Evolutionary conservation across 495 filamentous ascomycete genomes (phyloP).

Genomic region (Immersiella caudata): DNA sequence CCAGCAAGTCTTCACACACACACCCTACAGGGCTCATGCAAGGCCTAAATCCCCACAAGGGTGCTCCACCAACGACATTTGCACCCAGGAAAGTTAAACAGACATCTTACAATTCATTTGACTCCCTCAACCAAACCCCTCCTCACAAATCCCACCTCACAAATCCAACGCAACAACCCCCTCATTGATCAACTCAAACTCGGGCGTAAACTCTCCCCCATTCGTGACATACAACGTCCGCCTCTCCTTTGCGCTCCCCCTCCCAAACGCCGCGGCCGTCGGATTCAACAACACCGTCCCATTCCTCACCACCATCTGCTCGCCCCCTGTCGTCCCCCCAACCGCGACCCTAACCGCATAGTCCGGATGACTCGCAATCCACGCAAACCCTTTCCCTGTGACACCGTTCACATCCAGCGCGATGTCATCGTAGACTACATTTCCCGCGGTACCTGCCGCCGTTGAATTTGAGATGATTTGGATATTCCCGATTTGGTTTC

Average conservation of each 20-base stretch:
- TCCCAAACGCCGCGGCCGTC: conserved; percentile 25
- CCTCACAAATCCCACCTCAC: not conserved
- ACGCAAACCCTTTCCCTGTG: not conserved
- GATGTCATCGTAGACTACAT: conserved; percentile 30
- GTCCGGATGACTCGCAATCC: conserved; percentile 25
- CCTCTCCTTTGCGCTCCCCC: conserved; percentile 18
- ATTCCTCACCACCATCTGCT: conserved; percentile 21
- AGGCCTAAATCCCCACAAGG: too few relatives aligned
- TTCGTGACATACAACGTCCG: conserved; percentile 29
- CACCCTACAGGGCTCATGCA: too few relatives aligned
- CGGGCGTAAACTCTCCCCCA: conserved; percentile 26
- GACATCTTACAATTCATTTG: too few relatives aligned
- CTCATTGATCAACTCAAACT: conserved; percentile 23
- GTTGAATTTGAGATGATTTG: conserved; percentile 23
- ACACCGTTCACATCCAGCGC: conserved; percentile 15
- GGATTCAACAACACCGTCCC: conserved; percentile 25
- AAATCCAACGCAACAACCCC: conserved; percentile 25
- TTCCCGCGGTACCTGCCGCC: conserved; percentile 3
- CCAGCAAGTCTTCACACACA: too few relatives aligned
- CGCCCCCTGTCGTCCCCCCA: not conserved
- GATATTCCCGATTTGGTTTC: conserved; percentile 21
- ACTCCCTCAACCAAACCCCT: too few relatives aligned
- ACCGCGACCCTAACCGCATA: conserved; percentile 20
- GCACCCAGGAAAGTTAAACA: too few relatives aligned
- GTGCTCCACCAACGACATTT: too few relatives aligned